Base-by-base conservation (phyloP, 768 basidiomycete genomes). In the Auriscalpium vulgare region DNA sequence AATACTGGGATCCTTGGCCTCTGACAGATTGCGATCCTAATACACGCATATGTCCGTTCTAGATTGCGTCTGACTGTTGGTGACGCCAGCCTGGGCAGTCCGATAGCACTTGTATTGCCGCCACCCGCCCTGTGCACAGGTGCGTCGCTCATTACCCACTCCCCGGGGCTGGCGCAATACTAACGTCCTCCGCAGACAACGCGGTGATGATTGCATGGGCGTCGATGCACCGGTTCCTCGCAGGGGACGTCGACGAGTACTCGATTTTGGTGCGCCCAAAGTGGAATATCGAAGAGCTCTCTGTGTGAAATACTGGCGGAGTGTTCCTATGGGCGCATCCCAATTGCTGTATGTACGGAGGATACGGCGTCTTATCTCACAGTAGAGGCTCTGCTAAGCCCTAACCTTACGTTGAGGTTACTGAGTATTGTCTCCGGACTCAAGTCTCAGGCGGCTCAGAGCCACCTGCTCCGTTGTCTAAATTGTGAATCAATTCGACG, bases 191-290 rank as follows among this genome's bases (percentile, higher is more conserved):
- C 4, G 0, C 60, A 95, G 95, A 97, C 64, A 98, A 97, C 68
- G 95, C 95, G 1, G 95, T 82, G 9, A 98, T 98, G 95, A 90
- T 97, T 61, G 95, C 81, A 2, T 95, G 88, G 89, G 88, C 94
- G 4, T 85, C 90, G 0, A 87, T 95, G 79, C 72, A 85, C 62
- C 82, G 93, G 11, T 88, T 97, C 59, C 74, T 87, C 23, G 72
- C 72, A 0, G 73, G 73, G 4, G 83, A 86, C 56, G 70, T 77
- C 46, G 87, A 87, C 62, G 73, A 78, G 8, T 91, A 85, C 59
- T 73, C 76, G 21, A 74, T 88, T 13, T 78, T 78, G 19, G 71
- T 86, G 8, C 72, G 77, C 36, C 72, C 88, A 14, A 87, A 85
- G 66, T 98, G 95, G 95, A 81, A 77, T 51, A 80, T 95, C 16